Evolutionary conservation across 148 eudicot genomes (phyloP), one percentile per base, ranked within the genome.

Genomic region (Talinum fruticosum): DNA sequence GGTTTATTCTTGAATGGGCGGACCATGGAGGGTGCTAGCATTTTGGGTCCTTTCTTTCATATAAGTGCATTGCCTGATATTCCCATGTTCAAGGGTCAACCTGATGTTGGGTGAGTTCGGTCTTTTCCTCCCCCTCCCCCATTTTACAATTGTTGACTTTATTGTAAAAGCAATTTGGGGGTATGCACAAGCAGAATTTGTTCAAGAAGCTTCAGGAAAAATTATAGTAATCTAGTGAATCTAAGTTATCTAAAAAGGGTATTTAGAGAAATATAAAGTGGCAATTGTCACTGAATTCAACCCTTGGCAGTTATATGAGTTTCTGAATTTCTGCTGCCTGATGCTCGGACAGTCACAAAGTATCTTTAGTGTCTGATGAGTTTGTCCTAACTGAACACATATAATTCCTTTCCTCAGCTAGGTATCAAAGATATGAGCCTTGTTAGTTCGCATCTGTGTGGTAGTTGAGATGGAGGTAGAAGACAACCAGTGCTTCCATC

Each of bases 31-130:
- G 91, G 91, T 90, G 88, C 97, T 6, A 96, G 94, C 80, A 93
- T 96, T 66, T 83, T 96, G 89, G 99, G 99, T 10, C 94, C 97
- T 16, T 96, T 96, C 73, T 93, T 96, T 76, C 93, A 89, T 87
- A 91, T 96, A 24, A 93, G 97, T 80, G 97, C 99, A 19, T 81
- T 96, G 82, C 97, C 97, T 36, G 99, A 96, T 88, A 90, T 92
- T 74, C 74, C 79, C 37, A 78, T 89, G 34, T 96, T 93, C 85
- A 93, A 90, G 85, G 86, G 95, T 76, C 87, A 91, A 76, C 99
- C 99, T 74, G 99, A 96, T 87, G 94, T 96, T 68, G 99, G 99
- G 99, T 96, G 80, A 91, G 93, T 84, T 71, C 14, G 19, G 34
- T 37, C 30, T 24, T 62, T 71, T 41, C 28, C 23, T 21, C 29